A percentile compares a stretch with the other conserved stretches of the same genome.
These are phyloP conservation scores for Corynespora cassiicola DNA, from an alignment of 2,329 filamentous ascomycete genomes.

Conservation along the genomic window DNA sequence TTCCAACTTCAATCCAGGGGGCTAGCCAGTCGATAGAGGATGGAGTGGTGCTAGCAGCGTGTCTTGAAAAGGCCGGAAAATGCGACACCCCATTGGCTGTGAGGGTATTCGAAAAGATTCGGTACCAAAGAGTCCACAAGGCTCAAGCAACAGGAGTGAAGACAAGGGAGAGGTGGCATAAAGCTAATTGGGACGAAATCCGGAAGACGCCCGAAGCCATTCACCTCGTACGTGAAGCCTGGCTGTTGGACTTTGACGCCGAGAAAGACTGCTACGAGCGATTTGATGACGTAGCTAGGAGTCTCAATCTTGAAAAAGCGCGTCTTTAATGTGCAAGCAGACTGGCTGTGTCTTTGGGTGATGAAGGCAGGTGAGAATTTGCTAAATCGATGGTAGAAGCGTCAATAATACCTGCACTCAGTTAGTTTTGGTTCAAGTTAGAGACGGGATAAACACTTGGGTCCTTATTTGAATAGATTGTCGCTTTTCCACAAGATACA, in stretches of 20 bases:
- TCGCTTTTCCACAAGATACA: too few relatives aligned
- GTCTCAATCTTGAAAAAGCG: constrained; percentile 14
- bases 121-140: constrained; percentile 35
- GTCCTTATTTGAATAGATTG: too few relatives aligned
- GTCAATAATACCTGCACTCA: too few relatives aligned
- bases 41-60: constrained; percentile 34
- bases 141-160: constrained; percentile 37
- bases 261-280: constrained; percentile 40
- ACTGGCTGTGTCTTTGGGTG: too few relatives aligned
- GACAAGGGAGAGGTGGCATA: constrained; percentile 38
- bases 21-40: constrained; percentile 63
- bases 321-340: too few relatives aligned
- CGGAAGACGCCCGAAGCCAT: constrained; percentile 33
- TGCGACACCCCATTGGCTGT: constrained; percentile 27
- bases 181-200: constrained; percentile 37
- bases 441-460: too few relatives aligned
- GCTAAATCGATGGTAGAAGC: too few relatives aligned
- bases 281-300: constrained; percentile 23
- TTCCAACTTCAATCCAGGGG: constrained; percentile 61
- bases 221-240: constrained; percentile 34
- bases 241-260: constrained; percentile 39
- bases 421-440: too few relatives aligned
- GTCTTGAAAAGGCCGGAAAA: constrained; percentile 33
- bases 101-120: constrained; percentile 39
- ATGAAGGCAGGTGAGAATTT: too few relatives aligned